phyloP scores from a whole-genome alignment of 768 basidiomycete genomes.

The Rhizopogon vulgaris region DNA sequence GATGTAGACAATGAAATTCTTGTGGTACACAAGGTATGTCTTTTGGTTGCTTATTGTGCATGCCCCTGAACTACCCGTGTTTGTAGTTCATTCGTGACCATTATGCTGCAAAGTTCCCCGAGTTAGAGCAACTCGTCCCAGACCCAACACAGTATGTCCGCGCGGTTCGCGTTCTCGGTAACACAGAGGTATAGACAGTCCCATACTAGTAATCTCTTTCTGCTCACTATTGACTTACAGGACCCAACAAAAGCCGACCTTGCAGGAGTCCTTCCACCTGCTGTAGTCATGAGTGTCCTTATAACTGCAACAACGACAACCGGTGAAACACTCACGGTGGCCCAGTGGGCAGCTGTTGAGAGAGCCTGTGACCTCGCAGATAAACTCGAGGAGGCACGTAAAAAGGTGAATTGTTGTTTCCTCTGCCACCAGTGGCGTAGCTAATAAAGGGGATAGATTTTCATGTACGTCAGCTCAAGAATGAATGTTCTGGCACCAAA shows the following conservation, averaged over 20 bases:
- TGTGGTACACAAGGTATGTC: conserved; percentile 83
- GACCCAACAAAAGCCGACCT: conserved; percentile 87
- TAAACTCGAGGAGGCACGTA: conserved; percentile 81
- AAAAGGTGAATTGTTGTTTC: conserved; percentile 48
- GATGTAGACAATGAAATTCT: conserved; percentile 98
- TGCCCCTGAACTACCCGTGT: conserved; percentile 5
- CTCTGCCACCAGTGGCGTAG: conserved; percentile 3
- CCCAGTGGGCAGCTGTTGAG: conserved; percentile 76
- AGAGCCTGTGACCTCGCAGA: conserved; percentile 87
- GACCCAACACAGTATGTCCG: conserved; percentile 91
- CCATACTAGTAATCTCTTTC: neutral
- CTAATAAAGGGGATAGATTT: conserved; percentile 55
- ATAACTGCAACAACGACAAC: conserved; percentile 91
- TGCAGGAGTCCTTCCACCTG: conserved; percentile 73
- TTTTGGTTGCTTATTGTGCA: conserved; percentile 2
- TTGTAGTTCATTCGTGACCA: conserved; percentile 94
- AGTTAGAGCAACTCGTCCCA: conserved; percentile 90
- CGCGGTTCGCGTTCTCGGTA: conserved; percentile 83
- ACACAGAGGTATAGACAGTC: conserved; percentile 53
- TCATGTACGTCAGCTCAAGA: conserved; percentile 98
- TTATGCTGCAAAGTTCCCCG: conserved; percentile 92
- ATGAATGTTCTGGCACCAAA: conserved; percentile 99
- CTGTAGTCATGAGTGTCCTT: conserved; percentile 92
- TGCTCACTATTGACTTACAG: conserved; percentile 28
- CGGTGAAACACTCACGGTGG: conserved; percentile 63